Evolutionary conservation across 2,329 filamentous ascomycete genomes (phyloP).

Genomic region (Aspergillus chevalieri): DNA sequence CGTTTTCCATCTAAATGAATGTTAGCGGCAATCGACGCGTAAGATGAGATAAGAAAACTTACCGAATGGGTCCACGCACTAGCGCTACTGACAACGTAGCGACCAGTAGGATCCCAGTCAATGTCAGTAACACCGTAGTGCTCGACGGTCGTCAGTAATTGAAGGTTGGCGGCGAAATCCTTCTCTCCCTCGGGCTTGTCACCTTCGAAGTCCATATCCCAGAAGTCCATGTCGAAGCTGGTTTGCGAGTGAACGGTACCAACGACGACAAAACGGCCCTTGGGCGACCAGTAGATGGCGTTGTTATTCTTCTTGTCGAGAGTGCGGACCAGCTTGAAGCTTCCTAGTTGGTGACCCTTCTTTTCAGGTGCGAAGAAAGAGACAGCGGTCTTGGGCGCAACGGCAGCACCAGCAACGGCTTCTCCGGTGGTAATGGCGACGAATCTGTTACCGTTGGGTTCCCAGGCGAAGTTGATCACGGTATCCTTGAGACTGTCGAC

Average conservation of each 20-base stretch:
- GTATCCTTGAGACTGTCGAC: constrained; percentile 97
- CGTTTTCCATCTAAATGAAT: constrained; percentile 83
- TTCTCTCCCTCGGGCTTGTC: constrained; percentile 91
- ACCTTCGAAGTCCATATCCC: constrained; percentile 94
- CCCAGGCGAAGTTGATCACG: constrained; percentile 99
- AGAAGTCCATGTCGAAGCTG: constrained; percentile 95
- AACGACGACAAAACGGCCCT: constrained; percentile 88
- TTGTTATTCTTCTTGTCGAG: constrained; percentile 99
- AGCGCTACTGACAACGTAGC: constrained; percentile 88
- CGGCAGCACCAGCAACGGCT: constrained; percentile 67
- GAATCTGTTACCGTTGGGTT: constrained; percentile 95
- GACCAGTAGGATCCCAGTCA: constrained; percentile 94
- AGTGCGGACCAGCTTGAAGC: constrained; percentile 93
- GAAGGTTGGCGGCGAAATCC: constrained; percentile 87
- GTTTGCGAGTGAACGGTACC: constrained; percentile 89
- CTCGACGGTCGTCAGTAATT: constrained; percentile 87
- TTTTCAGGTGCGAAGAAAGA: constrained; percentile 97
- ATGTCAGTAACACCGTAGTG: constrained; percentile 98
- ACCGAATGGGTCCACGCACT: constrained; percentile 94
- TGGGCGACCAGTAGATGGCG: constrained; percentile 97
- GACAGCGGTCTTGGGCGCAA: constrained; percentile 88
- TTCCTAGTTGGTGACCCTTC: constrained; percentile 75
- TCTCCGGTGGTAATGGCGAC: constrained; percentile 94
- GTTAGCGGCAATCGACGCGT: constrained; percentile 3
- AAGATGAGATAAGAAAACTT: constrained; percentile 39